Percentiles rank a stretch among this genome's conserved stretches.
phyloP scores from a whole-genome alignment of 2,329 filamentous ascomycete species.

The Talaromyces amestolkiae region DNA sequence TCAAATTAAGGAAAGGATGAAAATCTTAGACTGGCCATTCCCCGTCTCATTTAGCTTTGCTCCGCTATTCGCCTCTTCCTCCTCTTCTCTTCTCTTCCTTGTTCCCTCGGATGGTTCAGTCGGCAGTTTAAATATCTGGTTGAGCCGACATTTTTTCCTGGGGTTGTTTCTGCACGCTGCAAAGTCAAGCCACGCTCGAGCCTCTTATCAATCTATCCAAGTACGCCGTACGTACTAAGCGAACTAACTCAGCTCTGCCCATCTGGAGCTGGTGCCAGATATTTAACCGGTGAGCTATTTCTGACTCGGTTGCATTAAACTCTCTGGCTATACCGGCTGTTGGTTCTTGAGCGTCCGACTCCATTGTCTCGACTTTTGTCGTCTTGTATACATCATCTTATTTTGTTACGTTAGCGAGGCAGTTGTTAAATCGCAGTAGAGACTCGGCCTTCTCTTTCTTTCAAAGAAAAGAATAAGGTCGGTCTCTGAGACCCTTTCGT shows the following conservation, averaged over 20 bases:
- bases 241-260: neutral
- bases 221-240: neutral
- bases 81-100: neutral
- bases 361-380: neutral
- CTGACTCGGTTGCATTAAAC: neutral
- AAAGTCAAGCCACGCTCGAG: neutral
- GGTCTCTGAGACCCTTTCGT: neutral
- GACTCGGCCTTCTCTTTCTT: neutral
- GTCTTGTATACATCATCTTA: neutral
- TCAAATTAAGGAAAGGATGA: neutral
- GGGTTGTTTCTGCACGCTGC: neutral
- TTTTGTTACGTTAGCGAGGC: neutral
- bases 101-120: neutral
- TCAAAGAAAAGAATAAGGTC: neutral
- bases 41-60: neutral
- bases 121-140: neutral
- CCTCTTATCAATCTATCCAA: neutral
- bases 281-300: neutral
- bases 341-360: neutral
- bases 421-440: too few species aligned
- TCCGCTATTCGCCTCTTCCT: slow-evolving; percentile 2
- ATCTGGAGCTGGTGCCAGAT: neutral
- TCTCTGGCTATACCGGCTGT: neutral
- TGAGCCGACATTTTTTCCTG: neutral
- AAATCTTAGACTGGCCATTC: neutral